These are phyloP conservation scores for Hemileia vastatrix DNA, from an alignment of 1,284 basidiomycete species.

Conservation along the genomic window DNA sequence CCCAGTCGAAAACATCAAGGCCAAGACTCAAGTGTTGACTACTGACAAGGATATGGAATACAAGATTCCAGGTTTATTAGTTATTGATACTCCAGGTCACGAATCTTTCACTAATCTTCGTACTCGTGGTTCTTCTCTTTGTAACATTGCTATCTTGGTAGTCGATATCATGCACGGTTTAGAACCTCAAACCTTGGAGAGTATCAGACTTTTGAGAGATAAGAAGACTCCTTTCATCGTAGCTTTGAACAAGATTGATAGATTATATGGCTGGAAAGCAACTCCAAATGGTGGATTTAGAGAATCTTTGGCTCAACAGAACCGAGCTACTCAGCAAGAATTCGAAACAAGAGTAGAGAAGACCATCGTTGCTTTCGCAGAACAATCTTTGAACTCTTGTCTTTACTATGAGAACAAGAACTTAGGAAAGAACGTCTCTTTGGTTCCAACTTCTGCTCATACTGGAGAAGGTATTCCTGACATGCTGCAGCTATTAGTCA, in stretches of 20 bases:
- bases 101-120: slow-evolving; percentile 45
- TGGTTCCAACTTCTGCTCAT: slow-evolving; percentile 43
- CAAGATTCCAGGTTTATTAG: slow-evolving; percentile 43
- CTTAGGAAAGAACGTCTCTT: slow-evolving; percentile 39
- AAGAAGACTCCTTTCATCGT: slow-evolving; percentile 45
- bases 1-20: slow-evolving; percentile 38
- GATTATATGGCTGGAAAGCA: slow-evolving; percentile 43
- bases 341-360: slow-evolving; percentile 39
- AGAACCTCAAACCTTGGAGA: slow-evolving; percentile 43
- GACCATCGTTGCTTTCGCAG: slow-evolving; percentile 40
- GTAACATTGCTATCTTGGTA: slow-evolving; percentile 44
- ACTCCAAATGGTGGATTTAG: slow-evolving; percentile 41
- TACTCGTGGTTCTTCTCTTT: slow-evolving; percentile 41
- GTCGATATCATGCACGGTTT: slow-evolving; percentile 45
- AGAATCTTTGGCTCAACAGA: slow-evolving; percentile 36
- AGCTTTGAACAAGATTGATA: slow-evolving; percentile 44
- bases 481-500: slow-evolving; percentile 41
- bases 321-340: slow-evolving; percentile 37
- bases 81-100: slow-evolving; percentile 45
- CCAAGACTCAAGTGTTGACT: slow-evolving; percentile 41
- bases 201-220: slow-evolving; percentile 40
- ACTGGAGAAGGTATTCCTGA: slow-evolving; percentile 44
- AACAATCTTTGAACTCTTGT: slow-evolving; percentile 42
- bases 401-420: slow-evolving; percentile 44
- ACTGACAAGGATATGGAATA: slow-evolving; percentile 37